Evolutionary conservation across 1,139 yeast genomes (phyloP).

Genomic region (Arxiozyma bovina): DNA sequence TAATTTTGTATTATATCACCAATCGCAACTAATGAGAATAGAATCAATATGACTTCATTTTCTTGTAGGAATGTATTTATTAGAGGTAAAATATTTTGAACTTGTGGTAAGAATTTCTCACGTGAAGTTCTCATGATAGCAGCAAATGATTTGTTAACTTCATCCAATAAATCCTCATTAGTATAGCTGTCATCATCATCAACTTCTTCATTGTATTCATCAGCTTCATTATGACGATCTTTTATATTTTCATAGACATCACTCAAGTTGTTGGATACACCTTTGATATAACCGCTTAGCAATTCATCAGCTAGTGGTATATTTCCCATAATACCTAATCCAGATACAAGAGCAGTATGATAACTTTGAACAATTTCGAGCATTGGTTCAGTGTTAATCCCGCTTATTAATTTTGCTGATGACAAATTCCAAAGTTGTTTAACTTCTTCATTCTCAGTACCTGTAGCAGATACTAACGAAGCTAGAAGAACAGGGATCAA

Average conservation of each 20-base stretch:
- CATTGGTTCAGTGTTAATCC: slow-evolving; percentile 69
- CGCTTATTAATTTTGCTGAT: slow-evolving; percentile 58
- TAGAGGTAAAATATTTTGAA: slow-evolving; percentile 51
- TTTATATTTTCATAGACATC: slow-evolving; percentile 68
- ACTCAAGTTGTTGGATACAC: slow-evolving; percentile 52
- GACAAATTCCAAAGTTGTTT: slow-evolving; percentile 65
- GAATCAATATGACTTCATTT: slow-evolving; percentile 55
- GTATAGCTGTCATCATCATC: slow-evolving; percentile 81
- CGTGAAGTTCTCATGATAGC: slow-evolving; percentile 61
- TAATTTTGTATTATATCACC: slow-evolving; percentile 75
- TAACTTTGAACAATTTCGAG: slow-evolving; percentile 75
- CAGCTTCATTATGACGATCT: slow-evolving; percentile 60
- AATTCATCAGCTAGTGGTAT: slow-evolving; percentile 51
- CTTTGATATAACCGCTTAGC: slow-evolving; percentile 48
- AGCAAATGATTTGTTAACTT: slow-evolving; percentile 70
- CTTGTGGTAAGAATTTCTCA: slow-evolving; percentile 52
- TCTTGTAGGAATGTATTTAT: slow-evolving; percentile 51
- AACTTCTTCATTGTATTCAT: slow-evolving; percentile 44
- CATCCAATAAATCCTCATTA: slow-evolving; percentile 82
- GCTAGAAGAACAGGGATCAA: slow-evolving; percentile 70
- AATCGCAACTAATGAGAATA: slow-evolving; percentile 73
- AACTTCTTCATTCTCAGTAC: slow-evolving; percentile 47
- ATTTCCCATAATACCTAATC: slow-evolving; percentile 59
- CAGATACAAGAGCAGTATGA: slow-evolving; percentile 62
- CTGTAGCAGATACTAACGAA: slow-evolving; percentile 58